Evolutionary conservation across 306 rosid genomes (phyloP), one percentile per base, ranked within the genome.

Genomic region (Hippophae gyantsensis): DNA sequence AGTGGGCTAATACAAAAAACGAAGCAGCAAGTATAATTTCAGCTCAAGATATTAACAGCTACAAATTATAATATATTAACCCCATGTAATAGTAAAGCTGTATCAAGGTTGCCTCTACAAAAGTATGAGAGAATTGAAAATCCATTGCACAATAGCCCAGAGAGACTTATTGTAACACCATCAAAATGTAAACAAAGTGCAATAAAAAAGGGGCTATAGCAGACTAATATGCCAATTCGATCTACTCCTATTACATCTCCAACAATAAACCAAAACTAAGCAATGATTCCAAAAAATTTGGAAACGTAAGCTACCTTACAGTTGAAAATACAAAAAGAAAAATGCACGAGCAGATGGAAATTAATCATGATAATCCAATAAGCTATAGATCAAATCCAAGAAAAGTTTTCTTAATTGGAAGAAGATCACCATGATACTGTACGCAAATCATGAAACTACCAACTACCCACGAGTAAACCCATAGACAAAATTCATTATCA

Each of bases 141-240:
- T 6, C 46, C 9, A 18, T 13, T 40, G 42, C 45, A 41, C 12
- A 32, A 11, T 14, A 52, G 27, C 56, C 3, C 42, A 48, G 45
- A 62, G 42, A 43, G 13, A 63, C 7, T 7, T 14, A 27, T 3
- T 13, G 7, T 8, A 23, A 38, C 58, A 6, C 26, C 11, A 5
- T 45, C 59, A 60, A 49, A 14, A 50, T 43, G 32, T 54, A 14
- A 41, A 38, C 43, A 48, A 51, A 48, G 48, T 25, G n/a, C 48
- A 48, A 48, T 42, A 46, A 65, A 43, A 63, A 68, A 72, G 46
- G 56, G 58, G 1, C 4, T 25, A 10, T 1, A 45, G 40, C 10
- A 47, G 57, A 62, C 57, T 65, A 43, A 65, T 43, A 25, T 58
- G 63, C 54, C 62, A 59, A 64, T 52, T 42, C 14, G 49, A 25